Evolutionary conservation across 208 protist genomes (phyloP), one percentile per base, ranked within the genome.

Genomic region (Leishmania tarentolae): DNA sequence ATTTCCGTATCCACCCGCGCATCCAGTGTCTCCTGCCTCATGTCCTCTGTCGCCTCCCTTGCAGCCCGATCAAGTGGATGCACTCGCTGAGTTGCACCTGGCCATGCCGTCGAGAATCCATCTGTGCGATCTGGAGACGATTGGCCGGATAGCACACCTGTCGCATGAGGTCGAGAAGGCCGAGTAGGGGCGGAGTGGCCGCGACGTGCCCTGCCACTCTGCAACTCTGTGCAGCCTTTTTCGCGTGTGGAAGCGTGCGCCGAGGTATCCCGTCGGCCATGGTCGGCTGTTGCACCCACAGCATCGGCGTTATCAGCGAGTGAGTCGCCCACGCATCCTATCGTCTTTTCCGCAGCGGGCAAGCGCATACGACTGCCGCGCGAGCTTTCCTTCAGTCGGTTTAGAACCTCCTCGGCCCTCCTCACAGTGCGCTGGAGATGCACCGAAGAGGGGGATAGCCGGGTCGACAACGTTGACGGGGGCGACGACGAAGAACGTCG

Each of bases 371-470:
- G 35, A 61, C 50, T 61, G 72, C 52, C 35, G n/a, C 35, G 50
- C 15, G 31, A 37, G 28, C 52, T 76, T 15, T 21, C 31, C 40
- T 61, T 70, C 75, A 84, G 78, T 5, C 47, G 68, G 35, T 40
- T 46, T n/a, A 84, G 70, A 4, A 80, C 40, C 50, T 42, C 68
- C 31, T 79, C 74, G 11, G 81, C 81, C 70, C 75, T 72, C 24
- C 57, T 71, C 17, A 84, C 76, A 7, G 82, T 56, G 40, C 63
- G 42, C 31, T 40, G 72, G 42, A 85, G 53, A n/a, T 73, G 17
- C 37, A 19, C 71, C 2, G 75, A 81, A 35, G 80, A 75, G 9
- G 81, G 75, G 31, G 72, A 76, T 37, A 50, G 61, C 17, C 2
- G 47, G 31, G 28, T 47, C 57, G 50, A 65, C 19, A n/a, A 66